Evolutionary conservation across 495 filamentous ascomycete genomes (phyloP).

Genomic region (Rhypophila decipiens): DNA sequence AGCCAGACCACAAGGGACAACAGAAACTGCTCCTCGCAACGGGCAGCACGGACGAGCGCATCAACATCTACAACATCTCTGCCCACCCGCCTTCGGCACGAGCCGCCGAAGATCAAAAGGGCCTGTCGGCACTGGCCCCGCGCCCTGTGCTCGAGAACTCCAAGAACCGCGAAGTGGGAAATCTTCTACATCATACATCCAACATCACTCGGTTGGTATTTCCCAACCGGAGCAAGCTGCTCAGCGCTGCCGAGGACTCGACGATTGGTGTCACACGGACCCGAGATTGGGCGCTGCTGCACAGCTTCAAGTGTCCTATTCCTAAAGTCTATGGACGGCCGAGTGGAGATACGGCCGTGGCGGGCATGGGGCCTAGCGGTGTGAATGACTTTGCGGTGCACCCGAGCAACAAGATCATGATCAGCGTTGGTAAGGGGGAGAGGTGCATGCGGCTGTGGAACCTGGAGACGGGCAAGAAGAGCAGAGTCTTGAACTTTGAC

Average conservation of each 20-base stretch:
- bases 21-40: conserved; percentile 81
- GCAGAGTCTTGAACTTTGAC: conserved; percentile 80
- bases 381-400: conserved; percentile 95
- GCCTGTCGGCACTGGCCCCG: conserved; percentile 55
- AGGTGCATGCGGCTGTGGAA: conserved; percentile 93
- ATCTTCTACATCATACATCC: conserved; percentile 76
- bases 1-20: conserved; percentile 44
- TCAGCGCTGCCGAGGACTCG: conserved; percentile 79
- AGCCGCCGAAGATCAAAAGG: conserved; percentile 36
- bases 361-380: conserved; percentile 79
- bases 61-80: conserved; percentile 90
- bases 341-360: conserved; percentile 79
- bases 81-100: conserved; percentile 52
- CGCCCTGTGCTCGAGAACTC: conserved; percentile 72
- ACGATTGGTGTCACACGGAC: conserved; percentile 79
- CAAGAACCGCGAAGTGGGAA: conserved; percentile 80
- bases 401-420: conserved; percentile 91
- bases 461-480: conserved; percentile 90
- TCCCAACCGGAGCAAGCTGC: conserved; percentile 79
- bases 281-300: conserved; percentile 83
- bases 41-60: conserved; percentile 84
- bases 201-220: conserved; percentile 74
- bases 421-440: conserved; percentile 84
- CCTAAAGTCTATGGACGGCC: conserved; percentile 79
- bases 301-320: conserved; percentile 82